Evolutionary conservation across 352 stramenopile genomes (phyloP).

Genomic region (Globisporangium cylindrosporum): DNA sequence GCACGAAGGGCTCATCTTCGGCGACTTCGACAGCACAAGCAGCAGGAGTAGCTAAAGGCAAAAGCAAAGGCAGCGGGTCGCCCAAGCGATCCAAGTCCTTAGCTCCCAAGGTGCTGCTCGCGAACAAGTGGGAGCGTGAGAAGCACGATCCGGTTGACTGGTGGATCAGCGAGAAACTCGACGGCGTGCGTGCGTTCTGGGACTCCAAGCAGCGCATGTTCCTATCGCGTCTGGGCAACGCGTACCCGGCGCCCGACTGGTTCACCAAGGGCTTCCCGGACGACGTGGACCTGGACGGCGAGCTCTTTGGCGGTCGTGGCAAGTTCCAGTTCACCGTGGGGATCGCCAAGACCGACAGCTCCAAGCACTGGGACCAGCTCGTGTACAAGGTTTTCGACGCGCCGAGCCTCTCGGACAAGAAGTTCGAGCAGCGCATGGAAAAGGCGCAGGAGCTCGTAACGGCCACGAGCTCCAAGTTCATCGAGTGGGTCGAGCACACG

Average conservation of each 20-base stretch:
- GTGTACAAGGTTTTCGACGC: slow-evolving; percentile 76
- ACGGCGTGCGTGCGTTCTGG: slow-evolving; percentile 70
- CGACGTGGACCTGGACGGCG: slow-evolving; percentile 64
- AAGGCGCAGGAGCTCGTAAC: slow-evolving; percentile 28
- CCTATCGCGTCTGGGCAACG: slow-evolving; percentile 59
- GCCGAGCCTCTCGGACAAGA: slow-evolving; percentile 36
- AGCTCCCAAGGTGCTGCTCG: slow-evolving; percentile 49
- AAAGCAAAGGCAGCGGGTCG: slow-evolving; percentile 12
- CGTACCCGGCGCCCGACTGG: slow-evolving; percentile 59
- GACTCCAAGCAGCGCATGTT: slow-evolving; percentile 49
- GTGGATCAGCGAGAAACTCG: slow-evolving; percentile 80
- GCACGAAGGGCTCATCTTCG: slow-evolving; percentile 23
- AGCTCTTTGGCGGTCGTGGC: slow-evolving; percentile 62
- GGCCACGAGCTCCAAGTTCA: slow-evolving; percentile 30
- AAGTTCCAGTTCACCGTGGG: slow-evolving; percentile 68
- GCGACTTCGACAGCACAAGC: slow-evolving; percentile 8
- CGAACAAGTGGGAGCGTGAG: slow-evolving; percentile 65
- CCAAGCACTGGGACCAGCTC: slow-evolving; percentile 50
- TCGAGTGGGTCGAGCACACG: slow-evolving; percentile 66
- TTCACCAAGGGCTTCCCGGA: slow-evolving; percentile 54
- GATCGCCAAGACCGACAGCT: slow-evolving; percentile 54
- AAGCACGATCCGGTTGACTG: slow-evolving; percentile 55
- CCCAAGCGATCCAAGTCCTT: slow-evolving; percentile 23
- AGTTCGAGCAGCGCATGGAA: slow-evolving; percentile 59
- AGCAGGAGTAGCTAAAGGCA: slow-evolving; percentile 11